Evolutionary conservation across 352 stramenopile genomes (phyloP), one percentile per base, ranked within the genome.

Genomic region (Phytophthora idaei): DNA sequence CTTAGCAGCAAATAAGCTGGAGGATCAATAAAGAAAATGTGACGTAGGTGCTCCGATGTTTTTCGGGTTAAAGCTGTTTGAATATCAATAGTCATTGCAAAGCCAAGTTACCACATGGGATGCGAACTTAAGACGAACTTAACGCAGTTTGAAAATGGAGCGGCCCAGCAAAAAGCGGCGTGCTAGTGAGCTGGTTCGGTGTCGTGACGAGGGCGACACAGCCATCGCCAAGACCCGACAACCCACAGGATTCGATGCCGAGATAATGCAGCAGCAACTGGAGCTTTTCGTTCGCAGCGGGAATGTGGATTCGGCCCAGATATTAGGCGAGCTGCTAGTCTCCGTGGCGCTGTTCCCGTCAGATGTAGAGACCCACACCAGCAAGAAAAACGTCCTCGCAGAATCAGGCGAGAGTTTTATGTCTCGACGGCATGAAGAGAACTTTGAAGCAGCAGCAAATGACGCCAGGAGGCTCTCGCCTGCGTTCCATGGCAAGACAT

Each of bases 281-380:
- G 74, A 80, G 39, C 17, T 69, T 45, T 87, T 93, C 41, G 52
- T 90, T 52, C 61, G 39, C 48, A 78, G 75, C 29, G 77, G 68
- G n/a, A 32, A 89, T 44, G 45, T 76, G 56, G 76, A 82, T 49
- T 91, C 85, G 49, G 85, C 85, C 42, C 81, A 88, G 57, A 64
- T 93, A 46, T 69, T 93, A 12, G 85, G 81, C 21, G 80, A 91
- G 41, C 66, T 93, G 25, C 63, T 93, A 32, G 32, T 91, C 15
- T 71, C 85, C 32, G 25, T 87, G 0, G 81, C 85, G 21, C 68
- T 76, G 5, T 66, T 67, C 14, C 65, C 76, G 52, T 47, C 49
- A 15, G 68, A 74, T 41, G 53, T 28, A 4, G 60, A 65, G 5
- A 7, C 44, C 8, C 52, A 27, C 3, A 48, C 27, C 7, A 17